Percentiles rank a stretch among this genome's conserved stretches.
Evolutionary conservation across 257 asterid species (phyloP).

Genomic region (Capsicum baccatum): DNA sequence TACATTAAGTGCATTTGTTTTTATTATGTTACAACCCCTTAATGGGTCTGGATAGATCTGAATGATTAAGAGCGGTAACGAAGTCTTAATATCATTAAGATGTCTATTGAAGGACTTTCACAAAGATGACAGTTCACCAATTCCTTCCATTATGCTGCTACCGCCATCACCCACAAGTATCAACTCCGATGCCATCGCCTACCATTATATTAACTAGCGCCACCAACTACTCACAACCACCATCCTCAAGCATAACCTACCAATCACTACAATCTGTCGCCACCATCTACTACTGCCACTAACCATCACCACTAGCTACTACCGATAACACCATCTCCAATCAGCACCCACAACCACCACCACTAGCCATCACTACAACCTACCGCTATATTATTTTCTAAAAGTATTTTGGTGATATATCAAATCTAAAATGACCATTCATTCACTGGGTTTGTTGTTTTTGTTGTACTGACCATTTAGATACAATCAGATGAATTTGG

Average conservation of each 20-base stretch:
- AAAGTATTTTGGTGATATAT: not conserved
- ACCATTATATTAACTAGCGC: not conserved
- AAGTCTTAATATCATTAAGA: not conserved
- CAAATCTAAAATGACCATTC: not conserved
- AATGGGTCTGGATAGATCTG: not conserved
- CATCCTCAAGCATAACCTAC: not conserved
- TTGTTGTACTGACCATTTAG: not conserved
- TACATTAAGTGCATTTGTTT: not conserved
- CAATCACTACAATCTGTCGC: not conserved
- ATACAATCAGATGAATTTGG: not conserved
- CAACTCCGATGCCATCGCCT: not conserved
- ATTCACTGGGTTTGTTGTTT: too few relatives aligned
- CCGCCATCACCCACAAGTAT: not conserved
- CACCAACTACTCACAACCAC: not conserved
- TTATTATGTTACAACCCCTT: not conserved
- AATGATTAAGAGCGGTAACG: not conserved
- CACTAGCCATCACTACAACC: not conserved
- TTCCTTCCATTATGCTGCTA: not conserved
- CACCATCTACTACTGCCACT: not conserved
- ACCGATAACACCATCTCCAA: not conserved
- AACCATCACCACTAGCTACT: conserved; percentile 4
- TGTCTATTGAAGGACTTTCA: not conserved
- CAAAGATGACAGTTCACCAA: not conserved
- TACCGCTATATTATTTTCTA: not conserved
- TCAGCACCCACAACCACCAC: not conserved